Evolutionary conservation across 371 early-diverging fungal genomes (phyloP), one percentile per base, ranked within the genome.

Genomic region (Lichtheimia ramosa): DNA sequence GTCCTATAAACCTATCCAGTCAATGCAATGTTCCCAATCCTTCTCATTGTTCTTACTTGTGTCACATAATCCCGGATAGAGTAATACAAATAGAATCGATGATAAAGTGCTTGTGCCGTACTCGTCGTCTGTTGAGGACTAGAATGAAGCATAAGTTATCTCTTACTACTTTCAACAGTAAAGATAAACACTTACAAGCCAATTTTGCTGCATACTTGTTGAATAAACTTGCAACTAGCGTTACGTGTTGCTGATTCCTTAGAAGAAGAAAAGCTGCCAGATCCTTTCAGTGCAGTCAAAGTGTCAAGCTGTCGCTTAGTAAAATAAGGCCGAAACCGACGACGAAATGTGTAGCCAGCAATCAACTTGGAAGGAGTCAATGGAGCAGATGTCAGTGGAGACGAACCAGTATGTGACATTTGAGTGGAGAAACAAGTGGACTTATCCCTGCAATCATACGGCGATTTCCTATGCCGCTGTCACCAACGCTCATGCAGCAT

Each of bases 111-210:
- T 69, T 89, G 89, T 8, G 91, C 86, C 0, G 90, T 91, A 69
- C 84, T 83, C 49, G 85, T 84, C 0, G 91, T 91, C 52, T 80
- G 83, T 62, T 87, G 84, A 12, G 91, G 91, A 56, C 88, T 88
- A 70, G 4, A 43, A n/a, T 41, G 34, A 34, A 34, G 10, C 34
- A 6, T 8, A 8, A 34, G 27, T n/a, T 34, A 34, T 8, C 34
- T 34, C 5, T 34, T 8, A 34, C 10, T 8, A 34, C 5, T 8
- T 10, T 8, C 10, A 34, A 34, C 8, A 34, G n/a, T n/a, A 8
- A 34, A 10, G 34, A 48, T 23, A n/a, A 39, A 20, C 5, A 51
- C 59, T 42, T 14, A 81, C 81, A 81, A 81, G 25, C 81, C 81
- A 34, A 77, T 58, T 55, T 74, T 77, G 24, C 69, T 75, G 28